Percentiles rank a stretch among this genome's conserved stretches.
Conservation (phyloP, 73 alveolate species). For the Paramecium sonneborni region DNA sequence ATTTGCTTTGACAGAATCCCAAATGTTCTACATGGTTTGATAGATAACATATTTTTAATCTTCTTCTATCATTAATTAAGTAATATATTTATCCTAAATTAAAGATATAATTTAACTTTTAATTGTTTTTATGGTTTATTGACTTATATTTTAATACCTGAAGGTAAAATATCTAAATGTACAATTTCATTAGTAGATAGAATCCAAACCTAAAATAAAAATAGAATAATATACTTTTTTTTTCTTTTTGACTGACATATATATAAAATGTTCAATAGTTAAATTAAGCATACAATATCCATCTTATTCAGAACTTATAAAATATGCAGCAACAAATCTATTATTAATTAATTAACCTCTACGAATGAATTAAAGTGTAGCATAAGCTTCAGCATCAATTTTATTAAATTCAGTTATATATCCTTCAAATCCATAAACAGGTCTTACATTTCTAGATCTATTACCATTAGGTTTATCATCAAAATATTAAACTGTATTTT, state of each 20-base stretch:
- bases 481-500: neutral
- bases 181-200: neutral
- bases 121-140: slow-evolving; percentile 31
- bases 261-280: slow-evolving; percentile 11
- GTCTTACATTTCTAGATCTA: slow-evolving; percentile 54
- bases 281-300: neutral
- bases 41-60: neutral
- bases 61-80: neutral
- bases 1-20: neutral
- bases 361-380: neutral
- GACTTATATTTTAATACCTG: neutral
- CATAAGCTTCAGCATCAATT: slow-evolving; percentile 49
- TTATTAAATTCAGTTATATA: slow-evolving; percentile 27
- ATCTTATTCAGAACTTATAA: neutral
- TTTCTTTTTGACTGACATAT: slow-evolving; percentile 6
- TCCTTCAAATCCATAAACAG: slow-evolving; percentile 61
- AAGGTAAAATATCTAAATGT: neutral
- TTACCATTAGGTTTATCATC: slow-evolving; percentile 60
- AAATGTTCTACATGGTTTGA: neutral
- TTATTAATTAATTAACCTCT: neutral
- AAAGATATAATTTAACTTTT: neutral
- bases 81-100: neutral
- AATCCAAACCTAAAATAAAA: neutral
- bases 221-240: neutral
- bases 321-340: neutral